phyloP scores from a whole-genome alignment of 208 protist species.

The Giardia duodenalis region DNA sequence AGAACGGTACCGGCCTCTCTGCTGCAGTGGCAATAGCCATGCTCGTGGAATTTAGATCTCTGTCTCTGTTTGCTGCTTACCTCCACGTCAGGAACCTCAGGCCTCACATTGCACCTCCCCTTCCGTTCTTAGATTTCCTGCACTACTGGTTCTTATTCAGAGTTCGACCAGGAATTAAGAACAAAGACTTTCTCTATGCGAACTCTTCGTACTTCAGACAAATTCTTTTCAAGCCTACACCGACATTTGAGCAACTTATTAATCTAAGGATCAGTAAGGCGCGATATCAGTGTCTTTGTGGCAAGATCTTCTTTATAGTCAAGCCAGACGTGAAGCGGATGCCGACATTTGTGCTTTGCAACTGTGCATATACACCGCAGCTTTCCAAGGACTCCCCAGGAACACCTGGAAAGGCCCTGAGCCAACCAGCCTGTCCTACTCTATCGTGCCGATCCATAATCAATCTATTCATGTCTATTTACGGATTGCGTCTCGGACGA shows the following conservation, averaged over 20 bases:
- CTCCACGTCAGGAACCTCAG: not conserved
- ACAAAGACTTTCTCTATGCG: not conserved
- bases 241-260: not conserved
- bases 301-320: not conserved
- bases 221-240: not conserved
- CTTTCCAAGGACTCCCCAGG: not conserved
- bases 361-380: not conserved
- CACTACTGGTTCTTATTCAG: not conserved
- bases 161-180: not conserved
- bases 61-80: not conserved
- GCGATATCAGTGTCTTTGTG: slow-evolving; percentile 2
- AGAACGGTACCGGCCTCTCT: not conserved
- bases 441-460: not conserved
- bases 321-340: not conserved
- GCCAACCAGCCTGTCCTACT: not conserved
- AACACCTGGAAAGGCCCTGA: not conserved
- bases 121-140: not conserved
- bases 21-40: not conserved
- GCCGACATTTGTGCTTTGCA: not conserved
- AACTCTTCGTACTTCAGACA: not conserved
- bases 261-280: not conserved
- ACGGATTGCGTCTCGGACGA: not conserved
- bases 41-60: not conserved
- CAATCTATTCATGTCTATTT: not conserved
- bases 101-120: not conserved